Conservation (phyloP, 1,284 basidiomycete species). For the Ustilago cynodontis region DNA sequence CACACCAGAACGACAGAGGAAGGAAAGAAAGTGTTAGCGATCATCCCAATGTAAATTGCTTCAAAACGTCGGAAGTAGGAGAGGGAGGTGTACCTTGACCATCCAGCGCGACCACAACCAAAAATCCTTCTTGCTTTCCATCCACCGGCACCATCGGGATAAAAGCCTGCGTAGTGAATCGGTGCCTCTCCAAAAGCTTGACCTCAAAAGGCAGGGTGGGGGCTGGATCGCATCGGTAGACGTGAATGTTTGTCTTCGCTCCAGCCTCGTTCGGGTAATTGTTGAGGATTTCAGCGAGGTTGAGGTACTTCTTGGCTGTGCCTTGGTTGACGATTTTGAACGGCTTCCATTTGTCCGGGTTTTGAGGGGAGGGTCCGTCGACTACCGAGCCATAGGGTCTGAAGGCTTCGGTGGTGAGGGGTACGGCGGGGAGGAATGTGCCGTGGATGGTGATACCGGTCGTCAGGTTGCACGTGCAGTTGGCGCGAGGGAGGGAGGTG, state of each 20-base stretch:
- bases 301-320: conserved; percentile 60
- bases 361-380: conserved; percentile 34
- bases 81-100: conserved; percentile 42
- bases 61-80: not conserved
- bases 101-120: conserved; percentile 65
- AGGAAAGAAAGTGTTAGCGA: not conserved
- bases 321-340: conserved; percentile 65
- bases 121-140: conserved; percentile 48
- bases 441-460: conserved; percentile 32
- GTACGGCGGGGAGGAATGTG: conserved; percentile 20
- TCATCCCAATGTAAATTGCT: not conserved
- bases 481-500: not conserved
- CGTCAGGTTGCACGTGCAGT: conserved; percentile 4
- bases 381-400: conserved; percentile 60
- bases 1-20: not conserved
- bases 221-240: conserved; percentile 58
- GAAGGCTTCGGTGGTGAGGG: conserved; percentile 49
- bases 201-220: conserved; percentile 48
- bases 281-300: conserved; percentile 45
- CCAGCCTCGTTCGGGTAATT: conserved; percentile 41
- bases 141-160: conserved; percentile 50
- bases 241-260: conserved; percentile 57
- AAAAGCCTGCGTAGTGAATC: conserved; percentile 64
- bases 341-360: conserved; percentile 12
- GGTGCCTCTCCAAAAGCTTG: conserved; percentile 62